These are phyloP conservation scores for Flaveria bidentis DNA, from an alignment of 129 eudicot species.

Conservation along the genomic window DNA sequence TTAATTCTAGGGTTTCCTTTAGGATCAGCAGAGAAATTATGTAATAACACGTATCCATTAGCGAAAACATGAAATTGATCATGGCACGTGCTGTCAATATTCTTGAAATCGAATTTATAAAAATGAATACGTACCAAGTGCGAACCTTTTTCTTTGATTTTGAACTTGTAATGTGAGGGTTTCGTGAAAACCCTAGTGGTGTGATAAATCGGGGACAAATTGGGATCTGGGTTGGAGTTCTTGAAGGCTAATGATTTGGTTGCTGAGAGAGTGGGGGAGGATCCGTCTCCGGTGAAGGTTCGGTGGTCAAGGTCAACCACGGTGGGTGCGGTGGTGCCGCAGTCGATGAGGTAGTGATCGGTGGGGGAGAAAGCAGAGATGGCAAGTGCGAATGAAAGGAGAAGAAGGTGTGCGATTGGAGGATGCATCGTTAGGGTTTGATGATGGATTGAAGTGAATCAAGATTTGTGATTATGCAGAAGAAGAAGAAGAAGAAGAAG, in stretches of 20 bases:
- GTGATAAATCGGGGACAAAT: conserved; percentile 56
- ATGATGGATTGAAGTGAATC: conserved; percentile 7
- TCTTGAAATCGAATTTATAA: conserved; percentile 26
- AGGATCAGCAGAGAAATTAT: conserved; percentile 44
- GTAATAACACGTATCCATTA: conserved; percentile 63
- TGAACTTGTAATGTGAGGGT: conserved; percentile 58
- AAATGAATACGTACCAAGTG: conserved; percentile 84
- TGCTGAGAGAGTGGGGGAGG: conserved; percentile 34
- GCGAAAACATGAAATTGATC: conserved; percentile 82
- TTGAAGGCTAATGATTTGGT: conserved; percentile 36
- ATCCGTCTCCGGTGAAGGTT: conserved; percentile 54
- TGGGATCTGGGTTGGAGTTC: conserved; percentile 36
- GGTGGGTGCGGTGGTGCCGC: conserved; percentile 31
- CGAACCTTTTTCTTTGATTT: conserved; percentile 50
- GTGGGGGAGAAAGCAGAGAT: conserved; percentile 36
- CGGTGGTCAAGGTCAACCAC: conserved; percentile 25
- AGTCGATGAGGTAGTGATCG: conserved; percentile 43
- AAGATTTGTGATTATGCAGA: not conserved
- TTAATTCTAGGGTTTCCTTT: conserved; percentile 39
- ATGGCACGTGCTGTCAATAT: conserved; percentile 29
- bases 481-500: not conserved
- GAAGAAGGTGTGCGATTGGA: conserved; percentile 13
- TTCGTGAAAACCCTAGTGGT: conserved; percentile 62
- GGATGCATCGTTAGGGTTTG: conserved; percentile 33
- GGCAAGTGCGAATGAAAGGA: conserved; percentile 12